Conservation (phyloP, 352 stramenopile species). For the Pythium sp. region DNA sequence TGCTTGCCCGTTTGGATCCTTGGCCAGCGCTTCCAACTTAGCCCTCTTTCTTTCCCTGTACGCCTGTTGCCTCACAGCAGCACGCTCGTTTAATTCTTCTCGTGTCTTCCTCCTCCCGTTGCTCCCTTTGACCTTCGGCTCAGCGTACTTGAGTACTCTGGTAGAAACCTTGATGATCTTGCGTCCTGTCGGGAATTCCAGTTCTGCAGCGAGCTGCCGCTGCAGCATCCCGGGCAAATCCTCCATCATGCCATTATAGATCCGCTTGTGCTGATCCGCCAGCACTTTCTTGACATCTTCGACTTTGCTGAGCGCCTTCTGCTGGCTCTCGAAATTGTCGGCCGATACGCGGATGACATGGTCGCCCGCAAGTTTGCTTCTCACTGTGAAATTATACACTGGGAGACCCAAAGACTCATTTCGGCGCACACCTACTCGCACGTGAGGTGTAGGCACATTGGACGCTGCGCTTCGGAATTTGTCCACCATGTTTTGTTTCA, state of each 20-base stretch:
- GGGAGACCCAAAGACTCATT: slow-evolving; percentile 10
- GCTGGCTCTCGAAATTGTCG: slow-evolving; percentile 18
- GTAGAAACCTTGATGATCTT: neutral
- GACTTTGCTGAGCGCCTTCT: slow-evolving; percentile 16
- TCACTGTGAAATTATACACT: slow-evolving; percentile 16
- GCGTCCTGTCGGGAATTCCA: slow-evolving; percentile 2
- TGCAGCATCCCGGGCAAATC: neutral
- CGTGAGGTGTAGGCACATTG: slow-evolving; percentile 8
- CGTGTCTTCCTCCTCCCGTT: neutral
- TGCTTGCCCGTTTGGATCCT: neutral
- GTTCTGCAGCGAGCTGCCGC: slow-evolving; percentile 9
- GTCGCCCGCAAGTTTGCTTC: slow-evolving; percentile 6
- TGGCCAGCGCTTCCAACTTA: neutral
- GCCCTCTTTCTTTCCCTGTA: neutral
- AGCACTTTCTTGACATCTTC: slow-evolving; percentile 17
- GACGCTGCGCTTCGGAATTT: neutral
- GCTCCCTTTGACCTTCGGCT: neutral
- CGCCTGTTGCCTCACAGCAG: neutral
- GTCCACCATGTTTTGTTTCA: neutral
- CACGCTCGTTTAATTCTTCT: neutral
- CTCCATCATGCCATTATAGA: neutral
- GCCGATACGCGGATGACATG: slow-evolving; percentile 16
- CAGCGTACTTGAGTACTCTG: neutral
- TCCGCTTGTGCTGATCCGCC: slow-evolving; percentile 3
- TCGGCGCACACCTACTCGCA: slow-evolving; percentile 17